These are phyloP conservation scores for Extremus antarcticus DNA, from an alignment of 495 filamentous ascomycete species.

Conservation along the genomic window DNA sequence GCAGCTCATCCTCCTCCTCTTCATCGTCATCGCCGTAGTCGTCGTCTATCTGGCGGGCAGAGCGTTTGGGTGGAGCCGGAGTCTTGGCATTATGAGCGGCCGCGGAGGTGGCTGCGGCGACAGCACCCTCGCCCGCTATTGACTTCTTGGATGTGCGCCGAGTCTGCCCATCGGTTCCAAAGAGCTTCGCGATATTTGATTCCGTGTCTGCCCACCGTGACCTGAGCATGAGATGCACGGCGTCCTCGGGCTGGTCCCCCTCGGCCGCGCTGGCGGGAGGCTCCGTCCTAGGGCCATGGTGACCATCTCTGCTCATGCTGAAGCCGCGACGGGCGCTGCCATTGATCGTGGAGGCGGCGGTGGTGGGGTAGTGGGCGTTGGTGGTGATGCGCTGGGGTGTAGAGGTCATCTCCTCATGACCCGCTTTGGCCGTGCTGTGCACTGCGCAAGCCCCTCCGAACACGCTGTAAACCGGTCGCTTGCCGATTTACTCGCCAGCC, in stretches of 20 bases:
- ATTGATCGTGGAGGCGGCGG: constrained; percentile 21
- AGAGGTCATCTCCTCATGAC: constrained; percentile 14
- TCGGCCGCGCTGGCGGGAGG: constrained; percentile 22
- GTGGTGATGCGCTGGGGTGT: constrained; percentile 22
- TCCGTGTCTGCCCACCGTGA: constrained; percentile 50
- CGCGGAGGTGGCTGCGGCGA: constrained; percentile 14
- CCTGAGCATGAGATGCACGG: constrained; percentile 49
- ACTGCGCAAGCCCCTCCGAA: background rate
- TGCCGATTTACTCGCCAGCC: constrained; percentile 6
- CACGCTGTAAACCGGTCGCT: constrained; percentile 37
- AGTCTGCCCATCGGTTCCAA: constrained; percentile 28
- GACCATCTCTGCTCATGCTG: constrained; percentile 40
- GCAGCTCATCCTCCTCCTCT: constrained; percentile 47
- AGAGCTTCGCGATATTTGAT: constrained; percentile 47
- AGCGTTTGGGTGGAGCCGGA: constrained; percentile 37
- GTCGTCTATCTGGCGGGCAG: constrained; percentile 64
- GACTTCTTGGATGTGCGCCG: background rate
- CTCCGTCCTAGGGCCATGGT: too few species aligned
- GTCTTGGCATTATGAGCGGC: constrained; percentile 22
- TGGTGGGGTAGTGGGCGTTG: constrained; percentile 22
- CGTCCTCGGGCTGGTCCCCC: constrained; percentile 34
- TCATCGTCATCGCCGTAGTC: constrained; percentile 86
- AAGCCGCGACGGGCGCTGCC: constrained; percentile 20
- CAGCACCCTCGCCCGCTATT: constrained; percentile 22
- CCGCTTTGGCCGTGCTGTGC: constrained; percentile 1